Percentiles rank a stretch among this genome's conserved stretches.
phyloP scores from a whole-genome alignment of 179 eudicot species.

The Pouteria campechiana region DNA sequence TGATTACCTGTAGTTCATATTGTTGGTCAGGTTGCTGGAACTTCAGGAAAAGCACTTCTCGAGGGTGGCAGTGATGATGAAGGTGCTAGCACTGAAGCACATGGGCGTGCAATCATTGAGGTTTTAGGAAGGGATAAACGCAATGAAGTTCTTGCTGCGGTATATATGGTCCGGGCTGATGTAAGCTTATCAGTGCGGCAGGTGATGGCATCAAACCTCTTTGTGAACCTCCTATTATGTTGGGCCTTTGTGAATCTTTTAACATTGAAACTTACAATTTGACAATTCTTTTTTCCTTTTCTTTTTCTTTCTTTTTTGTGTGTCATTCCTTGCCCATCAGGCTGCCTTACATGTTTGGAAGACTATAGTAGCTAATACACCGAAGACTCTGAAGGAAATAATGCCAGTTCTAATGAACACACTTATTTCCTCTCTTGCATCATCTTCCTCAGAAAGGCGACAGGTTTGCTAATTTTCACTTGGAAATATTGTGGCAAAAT shows the following conservation, averaged over 20 bases:
- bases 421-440: constrained; percentile 81
- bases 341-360: constrained; percentile 99
- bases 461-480: constrained; percentile 40
- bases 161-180: constrained; percentile 99
- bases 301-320: constrained; percentile 5
- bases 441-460: constrained; percentile 91
- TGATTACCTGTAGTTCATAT: too few relatives aligned
- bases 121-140: constrained; percentile 94
- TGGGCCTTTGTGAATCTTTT: neutral
- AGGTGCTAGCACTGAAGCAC: constrained; percentile 99
- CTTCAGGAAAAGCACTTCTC: constrained; percentile 97
- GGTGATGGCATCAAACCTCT: constrained; percentile 28
- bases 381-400: constrained; percentile 93
- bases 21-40: constrained; percentile 90
- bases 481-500: neutral
- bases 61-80: constrained; percentile 99
- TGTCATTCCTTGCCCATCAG: too few relatives aligned
- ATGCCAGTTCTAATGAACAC: constrained; percentile 97
- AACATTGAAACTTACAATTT: neutral
- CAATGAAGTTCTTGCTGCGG: constrained; percentile 92
- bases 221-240: neutral
- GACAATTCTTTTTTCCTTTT: neutral
- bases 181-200: constrained; percentile 90
- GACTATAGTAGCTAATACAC: constrained; percentile 93
- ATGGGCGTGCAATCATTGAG: constrained; percentile 95